These are phyloP conservation scores for Eucalyptus leucophloia DNA, from an alignment of 345 rosid species.

Conservation along the genomic window DNA sequence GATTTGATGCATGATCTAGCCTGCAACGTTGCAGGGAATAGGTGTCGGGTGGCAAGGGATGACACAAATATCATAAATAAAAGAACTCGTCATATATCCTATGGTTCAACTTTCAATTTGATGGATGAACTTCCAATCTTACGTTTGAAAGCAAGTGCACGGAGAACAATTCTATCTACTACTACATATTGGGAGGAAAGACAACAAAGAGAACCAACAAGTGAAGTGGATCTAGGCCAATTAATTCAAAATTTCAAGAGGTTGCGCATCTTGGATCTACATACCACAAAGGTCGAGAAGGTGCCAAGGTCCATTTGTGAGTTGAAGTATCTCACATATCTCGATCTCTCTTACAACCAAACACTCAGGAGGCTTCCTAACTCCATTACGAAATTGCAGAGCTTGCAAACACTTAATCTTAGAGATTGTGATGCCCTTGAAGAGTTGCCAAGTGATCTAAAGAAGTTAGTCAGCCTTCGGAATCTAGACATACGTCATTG, in stretches of 20 bases:
- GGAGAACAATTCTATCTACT: background rate
- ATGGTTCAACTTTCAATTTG: background rate
- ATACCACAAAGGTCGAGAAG: background rate
- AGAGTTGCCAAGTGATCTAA: background rate
- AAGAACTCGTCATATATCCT: background rate
- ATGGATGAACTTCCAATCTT: background rate
- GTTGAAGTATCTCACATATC: background rate
- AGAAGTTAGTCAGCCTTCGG: background rate
- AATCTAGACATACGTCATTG: background rate
- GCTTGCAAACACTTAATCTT: background rate
- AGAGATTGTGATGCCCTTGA: rapidly evolving
- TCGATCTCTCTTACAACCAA: rapidly evolving
- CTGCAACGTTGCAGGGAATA: rapidly evolving
- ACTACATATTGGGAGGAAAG: no score
- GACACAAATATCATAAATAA: background rate
- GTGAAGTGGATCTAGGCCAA: background rate
- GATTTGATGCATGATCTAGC: background rate
- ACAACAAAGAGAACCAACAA: no score
- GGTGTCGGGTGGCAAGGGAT: background rate
- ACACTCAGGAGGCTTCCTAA: background rate
- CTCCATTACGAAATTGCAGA: background rate
- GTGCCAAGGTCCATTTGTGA: background rate
- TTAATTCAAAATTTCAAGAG: background rate
- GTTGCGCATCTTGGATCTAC: background rate
- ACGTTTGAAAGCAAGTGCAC: background rate